Evolutionary conservation across 192 early-diverging fungal genomes (phyloP), one percentile per base, ranked within the genome.

Genomic region (Backusella morwellensis): DNA sequence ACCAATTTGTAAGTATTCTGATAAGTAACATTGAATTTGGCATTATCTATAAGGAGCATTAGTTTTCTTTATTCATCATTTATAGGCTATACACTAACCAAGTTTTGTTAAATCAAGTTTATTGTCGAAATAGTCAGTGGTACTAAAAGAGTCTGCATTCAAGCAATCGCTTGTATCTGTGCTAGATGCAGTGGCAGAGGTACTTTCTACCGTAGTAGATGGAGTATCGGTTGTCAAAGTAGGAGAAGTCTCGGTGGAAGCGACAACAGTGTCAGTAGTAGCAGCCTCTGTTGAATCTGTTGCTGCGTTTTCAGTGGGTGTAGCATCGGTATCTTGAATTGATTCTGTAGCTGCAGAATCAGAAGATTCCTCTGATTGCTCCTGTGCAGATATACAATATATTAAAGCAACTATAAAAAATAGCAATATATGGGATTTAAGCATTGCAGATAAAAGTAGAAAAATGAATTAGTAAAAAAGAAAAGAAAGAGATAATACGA

Each of bases 1-100:
- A 87, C 76, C 9, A 78, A 17, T n/a, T 83, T 84, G 36, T 82
- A 80, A 17, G 75, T 77, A 68, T 68, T 76, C 6, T 32, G 42
- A 50, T 83, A 84, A 11, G n/a, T 54, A 35, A 82, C 79, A 4
- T 6, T 75, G 67, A 86, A 88, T 35, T 40, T 32, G 1, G 78
- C 74, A 17, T 77, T 74, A n/a, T 34, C 81, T 83, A 78, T 35
- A 15, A 54, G 56, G 50, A 4, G 23, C 6, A 72, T 44, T 44
- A 72, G 23, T 17, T 35, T 72, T 35, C 14, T 52, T 4, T 2
- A 29, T 52, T 52, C 11, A 6, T 35, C 1, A 12, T 9, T 36
- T 5, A 6, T 11, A n/a, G 2, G 35, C 34, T 21, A 3, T 56
- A 19, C 12, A 12, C 34, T 74, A 36, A 59, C 72, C 50, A 59